Percentiles rank a stretch among this genome's conserved stretches.
Conservation (phyloP, 345 rosid genomes). For the Sisymbrium irio region DNA sequence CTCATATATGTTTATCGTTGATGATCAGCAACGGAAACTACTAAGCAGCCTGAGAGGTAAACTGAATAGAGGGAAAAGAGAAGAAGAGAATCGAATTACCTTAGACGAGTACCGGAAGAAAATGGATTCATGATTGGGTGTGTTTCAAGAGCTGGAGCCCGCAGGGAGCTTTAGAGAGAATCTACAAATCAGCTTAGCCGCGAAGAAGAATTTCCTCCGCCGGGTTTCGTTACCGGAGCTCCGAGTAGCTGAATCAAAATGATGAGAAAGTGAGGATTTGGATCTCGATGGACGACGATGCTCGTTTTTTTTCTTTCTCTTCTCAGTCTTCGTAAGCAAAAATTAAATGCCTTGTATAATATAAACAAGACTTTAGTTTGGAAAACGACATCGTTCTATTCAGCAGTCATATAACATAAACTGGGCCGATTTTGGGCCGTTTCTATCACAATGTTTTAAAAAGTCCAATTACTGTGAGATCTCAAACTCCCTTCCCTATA, state of each 20-base stretch:
- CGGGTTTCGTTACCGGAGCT: slow-evolving; percentile 33
- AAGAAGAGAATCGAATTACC: slow-evolving; percentile 44
- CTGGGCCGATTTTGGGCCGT: slow-evolving; percentile 21
- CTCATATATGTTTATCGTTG: slow-evolving; percentile 3
- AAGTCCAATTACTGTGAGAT: background rate
- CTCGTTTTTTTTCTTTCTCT: slow-evolving; percentile 12
- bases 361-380: background rate
- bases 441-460: background rate
- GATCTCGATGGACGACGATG: slow-evolving; percentile 48
- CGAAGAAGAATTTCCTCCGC: slow-evolving; percentile 1
- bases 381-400: background rate
- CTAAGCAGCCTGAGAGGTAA: background rate
- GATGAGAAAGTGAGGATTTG: slow-evolving; percentile 42
- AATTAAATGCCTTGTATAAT: slow-evolving; percentile 23
- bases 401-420: background rate
- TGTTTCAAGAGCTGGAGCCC: slow-evolving; percentile 29
- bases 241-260: slow-evolving; percentile 31
- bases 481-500: background rate
- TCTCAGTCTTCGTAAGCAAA: slow-evolving; percentile 19
- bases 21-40: slow-evolving; percentile 14
- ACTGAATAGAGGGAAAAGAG: background rate
- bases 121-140: slow-evolving; percentile 92
- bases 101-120: slow-evolving; percentile 94
- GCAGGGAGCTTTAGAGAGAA: slow-evolving; percentile 22
- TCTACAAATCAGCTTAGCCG: background rate